phyloP scores from a whole-genome alignment of 345 rosid species.

The Rubroshorea leprosula region DNA sequence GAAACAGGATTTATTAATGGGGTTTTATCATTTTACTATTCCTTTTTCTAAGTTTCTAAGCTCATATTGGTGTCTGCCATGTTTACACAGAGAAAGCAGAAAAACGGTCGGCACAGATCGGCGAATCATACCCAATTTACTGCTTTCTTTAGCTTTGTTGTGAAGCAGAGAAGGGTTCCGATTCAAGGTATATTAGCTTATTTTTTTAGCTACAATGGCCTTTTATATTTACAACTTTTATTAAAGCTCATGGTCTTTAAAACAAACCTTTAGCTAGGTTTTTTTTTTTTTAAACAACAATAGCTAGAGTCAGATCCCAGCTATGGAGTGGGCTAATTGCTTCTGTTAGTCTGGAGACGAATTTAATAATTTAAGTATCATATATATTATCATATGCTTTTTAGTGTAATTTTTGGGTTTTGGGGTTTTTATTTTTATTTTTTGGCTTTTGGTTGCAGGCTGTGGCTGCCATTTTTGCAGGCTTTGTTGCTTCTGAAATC shows the following conservation, averaged over 20 bases:
- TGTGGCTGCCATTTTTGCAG: slow-evolving; percentile 31
- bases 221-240: slow-evolving; percentile 16
- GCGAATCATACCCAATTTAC: slow-evolving; percentile 19
- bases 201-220: not conserved
- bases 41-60: slow-evolving; percentile 11
- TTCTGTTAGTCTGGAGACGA: too few relatives aligned
- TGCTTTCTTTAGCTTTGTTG: slow-evolving; percentile 25
- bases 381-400: slow-evolving; percentile 31
- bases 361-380: too few relatives aligned
- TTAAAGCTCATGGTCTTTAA: slow-evolving; percentile 27
- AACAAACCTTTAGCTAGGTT: not conserved
- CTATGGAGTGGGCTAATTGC: too few relatives aligned
- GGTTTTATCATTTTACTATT: slow-evolving; percentile 20
- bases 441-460: slow-evolving; percentile 3
- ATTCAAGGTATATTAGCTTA: slow-evolving; percentile 21
- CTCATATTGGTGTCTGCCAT: slow-evolving; percentile 29
- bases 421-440: slow-evolving; percentile 19
- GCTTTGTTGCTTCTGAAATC: slow-evolving; percentile 54
- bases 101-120: slow-evolving; percentile 25
- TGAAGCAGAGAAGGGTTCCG: slow-evolving; percentile 20
- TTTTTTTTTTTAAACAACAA: too few relatives aligned
- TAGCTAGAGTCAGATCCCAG: not conserved
- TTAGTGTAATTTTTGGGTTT: slow-evolving; percentile 1
- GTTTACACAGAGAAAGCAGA: slow-evolving; percentile 19
- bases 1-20: slow-evolving; percentile 32